Conservation (phyloP, 2,329 filamentous ascomycete genomes). For the Hymenoscyphus fructigenus region DNA sequence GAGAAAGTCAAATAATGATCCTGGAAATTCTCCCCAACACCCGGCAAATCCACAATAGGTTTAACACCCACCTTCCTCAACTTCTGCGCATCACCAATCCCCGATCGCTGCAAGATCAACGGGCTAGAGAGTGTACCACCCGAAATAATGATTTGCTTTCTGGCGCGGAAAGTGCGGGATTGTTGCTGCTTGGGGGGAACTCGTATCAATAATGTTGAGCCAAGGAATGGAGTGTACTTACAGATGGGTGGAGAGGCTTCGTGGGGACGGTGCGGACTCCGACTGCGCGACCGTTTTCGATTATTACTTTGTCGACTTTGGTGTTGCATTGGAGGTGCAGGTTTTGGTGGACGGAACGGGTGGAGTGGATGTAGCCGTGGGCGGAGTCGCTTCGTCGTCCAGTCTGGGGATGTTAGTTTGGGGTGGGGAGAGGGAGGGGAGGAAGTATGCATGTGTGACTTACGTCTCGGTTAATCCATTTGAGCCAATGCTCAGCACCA, state of each 20-base stretch:
- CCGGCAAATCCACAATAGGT: slow-evolving; percentile 47
- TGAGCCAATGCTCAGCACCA: slow-evolving; percentile 79
- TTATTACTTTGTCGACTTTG: slow-evolving; percentile 55
- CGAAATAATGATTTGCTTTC: slow-evolving; percentile 48
- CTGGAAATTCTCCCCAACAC: slow-evolving; percentile 55
- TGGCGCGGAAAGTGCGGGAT: slow-evolving; percentile 35
- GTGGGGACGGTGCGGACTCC: slow-evolving; percentile 69
- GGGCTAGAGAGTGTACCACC: slow-evolving; percentile 39
- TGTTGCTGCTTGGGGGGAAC: slow-evolving; percentile 32
- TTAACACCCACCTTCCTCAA: slow-evolving; percentile 49
- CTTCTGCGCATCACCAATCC: slow-evolving; percentile 52
- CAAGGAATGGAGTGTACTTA: slow-evolving; percentile 23
- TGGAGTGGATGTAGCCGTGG: slow-evolving; percentile 76
- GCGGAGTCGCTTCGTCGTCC: slow-evolving; percentile 75
- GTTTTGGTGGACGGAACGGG: slow-evolving; percentile 61
- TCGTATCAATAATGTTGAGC: slow-evolving; percentile 25
- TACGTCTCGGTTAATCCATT: slow-evolving; percentile 75
- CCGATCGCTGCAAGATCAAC: slow-evolving; percentile 59
- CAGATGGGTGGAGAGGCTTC: slow-evolving; percentile 61
- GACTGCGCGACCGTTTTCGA: slow-evolving; percentile 62
- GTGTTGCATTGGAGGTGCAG: slow-evolving; percentile 59
- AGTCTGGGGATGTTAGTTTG: slow-evolving; percentile 40
- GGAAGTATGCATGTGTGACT: slow-evolving; percentile 22
- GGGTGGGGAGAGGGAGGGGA: background rate
- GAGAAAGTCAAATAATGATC: slow-evolving; percentile 56